Base-by-base conservation (phyloP, 441 rosid genomes). In the Erodium trifolium region DNA sequence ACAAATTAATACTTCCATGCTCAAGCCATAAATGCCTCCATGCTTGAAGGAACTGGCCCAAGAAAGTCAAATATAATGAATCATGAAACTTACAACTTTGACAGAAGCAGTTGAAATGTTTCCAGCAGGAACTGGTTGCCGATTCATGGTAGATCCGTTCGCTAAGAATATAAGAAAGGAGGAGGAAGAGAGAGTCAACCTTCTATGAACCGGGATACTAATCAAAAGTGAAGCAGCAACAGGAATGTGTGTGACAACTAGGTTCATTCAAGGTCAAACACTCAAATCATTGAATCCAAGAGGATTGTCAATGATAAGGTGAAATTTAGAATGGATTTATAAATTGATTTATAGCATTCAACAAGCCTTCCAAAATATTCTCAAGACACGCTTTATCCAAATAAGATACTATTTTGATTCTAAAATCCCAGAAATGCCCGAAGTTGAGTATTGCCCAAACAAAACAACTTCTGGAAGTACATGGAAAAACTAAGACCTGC, bases 61-160 rank as follows among this genome's bases (percentile, higher is more conserved):
- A 62, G 37, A 65, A 68, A 31, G 31, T 2, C 10, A 73, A 62
- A 72, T 75, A 53, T 51, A 68, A 53, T 57, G 65, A 72, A 23
- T 23, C 53, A 66, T 43, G 63, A 70, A 66, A 73, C 99, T 86
- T 84, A 91, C 97, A 73, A 88, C 89, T 94, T 92, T 94, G 70
- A 92, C 94, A 73, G 89, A 88, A 70, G 96, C 88, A 63, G 86
- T 75, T 14, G 99, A 89, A 71, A 82, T 85, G 80, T 78, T 85
- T 74, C 86, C 97, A 68, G 67, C 88, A 69, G 96, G 83, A 78
- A 86, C 80, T 73, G 93, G 77, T 77, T 82, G 94, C 70, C 88
- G 85, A 76, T 73, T 90, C 78, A 83, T 72, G 68, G 82, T 63
- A 74, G 90, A 71, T 77, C 93, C 97, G 81, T 82, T 90, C 77